phyloP scores from a whole-genome alignment of 2,329 filamentous ascomycete species.

The Trichoderma semiorbis region DNA sequence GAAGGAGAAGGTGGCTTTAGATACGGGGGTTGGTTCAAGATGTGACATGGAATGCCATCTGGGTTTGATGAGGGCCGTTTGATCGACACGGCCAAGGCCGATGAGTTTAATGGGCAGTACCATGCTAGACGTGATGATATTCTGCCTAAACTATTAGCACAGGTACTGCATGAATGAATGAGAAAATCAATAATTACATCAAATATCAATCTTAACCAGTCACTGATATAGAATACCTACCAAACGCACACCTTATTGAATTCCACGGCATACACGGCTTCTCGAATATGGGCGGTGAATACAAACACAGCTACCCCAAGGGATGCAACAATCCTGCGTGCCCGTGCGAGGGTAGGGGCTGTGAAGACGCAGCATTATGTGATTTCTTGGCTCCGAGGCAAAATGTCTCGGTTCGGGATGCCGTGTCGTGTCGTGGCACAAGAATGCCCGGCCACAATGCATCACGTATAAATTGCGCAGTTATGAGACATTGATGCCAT shows the following conservation, averaged over 20 bases:
- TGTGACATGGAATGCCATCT: background rate
- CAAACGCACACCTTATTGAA: background rate
- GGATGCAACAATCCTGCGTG: background rate
- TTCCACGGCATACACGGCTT: background rate
- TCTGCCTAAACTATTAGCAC: background rate
- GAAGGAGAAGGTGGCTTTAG: background rate
- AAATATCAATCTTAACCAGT: background rate
- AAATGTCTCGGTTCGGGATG: background rate
- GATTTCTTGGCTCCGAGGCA: background rate
- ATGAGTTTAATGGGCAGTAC: background rate
- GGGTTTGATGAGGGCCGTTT: background rate
- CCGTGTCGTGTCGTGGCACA: background rate
- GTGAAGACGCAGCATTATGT: background rate
- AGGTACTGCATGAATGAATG: background rate
- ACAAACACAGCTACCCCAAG: background rate
- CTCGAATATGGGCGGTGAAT: background rate
- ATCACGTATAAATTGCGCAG: background rate
- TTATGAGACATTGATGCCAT: background rate
- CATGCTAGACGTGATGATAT: background rate
- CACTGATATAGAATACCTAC: background rate
- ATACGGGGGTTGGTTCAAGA: background rate
- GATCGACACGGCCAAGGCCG: background rate
- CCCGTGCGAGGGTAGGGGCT: background rate
- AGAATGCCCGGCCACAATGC: background rate
- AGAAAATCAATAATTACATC: background rate